Percentiles rank a stretch among this genome's conserved stretches.
These are phyloP conservation scores for Eucalyptus pauciflora DNA, from an alignment of 345 rosid genomes.

Conservation along the genomic window DNA sequence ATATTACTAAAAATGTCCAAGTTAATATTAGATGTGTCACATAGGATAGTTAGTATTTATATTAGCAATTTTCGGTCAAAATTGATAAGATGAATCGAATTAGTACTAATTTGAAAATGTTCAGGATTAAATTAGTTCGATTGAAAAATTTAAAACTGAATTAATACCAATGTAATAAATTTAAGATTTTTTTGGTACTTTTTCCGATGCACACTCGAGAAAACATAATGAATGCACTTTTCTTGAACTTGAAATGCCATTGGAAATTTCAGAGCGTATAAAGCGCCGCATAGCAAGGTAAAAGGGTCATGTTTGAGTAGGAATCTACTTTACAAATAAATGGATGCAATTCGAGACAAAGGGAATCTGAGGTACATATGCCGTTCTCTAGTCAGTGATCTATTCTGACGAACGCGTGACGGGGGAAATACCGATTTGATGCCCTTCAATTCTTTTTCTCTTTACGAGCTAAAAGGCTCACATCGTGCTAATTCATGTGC, in stretches of 20 bases:
- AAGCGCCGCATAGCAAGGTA: background rate
- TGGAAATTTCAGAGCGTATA: background rate
- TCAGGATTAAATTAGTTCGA: too few species aligned
- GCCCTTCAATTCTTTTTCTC: background rate
- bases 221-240: background rate
- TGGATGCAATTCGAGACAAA: background rate
- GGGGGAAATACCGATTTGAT: background rate
- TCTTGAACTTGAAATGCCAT: background rate
- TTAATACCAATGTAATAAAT: fast-evolving
- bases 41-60: fast-evolving
- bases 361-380: background rate
- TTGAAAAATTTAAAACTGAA: fast-evolving
- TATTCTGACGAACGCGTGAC: background rate
- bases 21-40: background rate
- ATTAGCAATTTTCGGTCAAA: fast-evolving
- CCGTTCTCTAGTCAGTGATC: background rate
- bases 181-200: fast-evolving
- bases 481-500: background rate
- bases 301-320: background rate
- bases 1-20: background rate
- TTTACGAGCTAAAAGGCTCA: background rate
- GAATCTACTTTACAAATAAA: background rate
- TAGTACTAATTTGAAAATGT: too few species aligned
- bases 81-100: too few species aligned
- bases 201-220: fast-evolving